Conservation (phyloP, 2,329 filamentous ascomycete genomes). For the Alternaria longipes region DNA sequence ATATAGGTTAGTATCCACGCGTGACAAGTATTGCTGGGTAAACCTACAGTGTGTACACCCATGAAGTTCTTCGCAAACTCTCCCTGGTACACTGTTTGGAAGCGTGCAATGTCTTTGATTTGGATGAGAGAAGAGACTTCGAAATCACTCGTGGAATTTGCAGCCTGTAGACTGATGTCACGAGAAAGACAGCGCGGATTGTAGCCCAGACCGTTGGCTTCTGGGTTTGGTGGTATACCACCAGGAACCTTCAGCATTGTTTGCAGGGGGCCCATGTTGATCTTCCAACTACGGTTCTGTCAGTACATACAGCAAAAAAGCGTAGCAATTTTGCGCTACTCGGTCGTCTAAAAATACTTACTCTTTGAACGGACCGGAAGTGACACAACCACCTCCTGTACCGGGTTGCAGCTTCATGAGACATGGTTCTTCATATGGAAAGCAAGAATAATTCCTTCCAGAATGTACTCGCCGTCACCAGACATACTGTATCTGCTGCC, state of each 20-base stretch:
- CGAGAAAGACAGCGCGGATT: constrained; percentile 52
- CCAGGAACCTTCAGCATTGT: constrained; percentile 40
- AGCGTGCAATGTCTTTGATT: constrained; percentile 40
- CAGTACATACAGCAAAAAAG: not conserved
- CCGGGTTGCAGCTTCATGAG: constrained; percentile 42
- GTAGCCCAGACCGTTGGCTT: constrained; percentile 36
- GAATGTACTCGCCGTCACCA: constrained; percentile 56
- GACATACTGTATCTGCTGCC: constrained; percentile 59
- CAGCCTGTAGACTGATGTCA: constrained; percentile 42
- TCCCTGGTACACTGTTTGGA: constrained; percentile 51
- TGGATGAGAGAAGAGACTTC: constrained; percentile 37
- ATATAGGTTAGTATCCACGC: too few species aligned
- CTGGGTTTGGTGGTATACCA: constrained; percentile 38
- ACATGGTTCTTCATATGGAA: constrained; percentile 24
- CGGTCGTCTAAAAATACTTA: constrained; percentile 7
- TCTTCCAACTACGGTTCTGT: constrained; percentile 33
- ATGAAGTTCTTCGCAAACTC: constrained; percentile 45
- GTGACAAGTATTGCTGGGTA: too few species aligned
- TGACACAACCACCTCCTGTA: constrained; percentile 65
- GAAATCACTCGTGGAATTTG: constrained; percentile 35
- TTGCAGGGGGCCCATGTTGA: constrained; percentile 60
- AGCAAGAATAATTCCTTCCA: constrained; percentile 38
- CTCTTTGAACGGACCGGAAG: constrained; percentile 62
- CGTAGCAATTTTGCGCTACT: not conserved
- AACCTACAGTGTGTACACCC: constrained; percentile 52